Evolutionary conservation across 441 rosid species (phyloP), one percentile per base, ranked within the genome.

Genomic region (Mallotus repandus): DNA sequence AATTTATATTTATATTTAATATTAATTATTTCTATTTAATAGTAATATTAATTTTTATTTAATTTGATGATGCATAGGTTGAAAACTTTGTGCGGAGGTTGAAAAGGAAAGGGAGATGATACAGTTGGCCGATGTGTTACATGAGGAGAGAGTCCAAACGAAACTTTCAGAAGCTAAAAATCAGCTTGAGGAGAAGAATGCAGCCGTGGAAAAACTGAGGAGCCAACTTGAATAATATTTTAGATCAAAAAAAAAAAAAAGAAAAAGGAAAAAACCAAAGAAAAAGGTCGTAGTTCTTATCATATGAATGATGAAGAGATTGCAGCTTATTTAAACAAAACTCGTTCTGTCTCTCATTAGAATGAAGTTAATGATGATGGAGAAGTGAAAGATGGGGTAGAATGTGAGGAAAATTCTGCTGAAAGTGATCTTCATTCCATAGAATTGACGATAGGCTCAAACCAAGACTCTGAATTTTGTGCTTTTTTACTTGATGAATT

Each of bases 341-440:
- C 75, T 45, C 88, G 78, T 66, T 79, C 79, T 15, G 78, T 81
- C 49, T 77, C 89, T 29, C 84, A 78, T 72, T 82, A 74, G 72
- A 73, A 74, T 2, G 89, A 86, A 71, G 89, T 71, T 45, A 79
- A 72, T 63, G 86, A 79, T 12, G 81, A 85, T 54, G 99, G 94
- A 70, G 97, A 88, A 82, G 88, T 89, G n/a, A 97, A 88, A 63
- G 87, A 91, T 46, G 89, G 69, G 16, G 74, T 80, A 3, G 88
- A 84, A 77, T 66, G 78, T 48, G 89, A 82, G 21, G 87, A 86
- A 68, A 95, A 85, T 41, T 90, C 95, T 0, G 90, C 81, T 0
- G 97, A 95, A 76, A 90, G 98, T 69, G 98, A 93, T 77, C 89
- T 91, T 69, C 95, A 93, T 75, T 91, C 96, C 50, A 89, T 91